Percentiles rank a stretch among this genome's conserved stretches.
Conservation (phyloP, 2,329 filamentous ascomycete species). For the Penicillium sclerotiorum region DNA sequence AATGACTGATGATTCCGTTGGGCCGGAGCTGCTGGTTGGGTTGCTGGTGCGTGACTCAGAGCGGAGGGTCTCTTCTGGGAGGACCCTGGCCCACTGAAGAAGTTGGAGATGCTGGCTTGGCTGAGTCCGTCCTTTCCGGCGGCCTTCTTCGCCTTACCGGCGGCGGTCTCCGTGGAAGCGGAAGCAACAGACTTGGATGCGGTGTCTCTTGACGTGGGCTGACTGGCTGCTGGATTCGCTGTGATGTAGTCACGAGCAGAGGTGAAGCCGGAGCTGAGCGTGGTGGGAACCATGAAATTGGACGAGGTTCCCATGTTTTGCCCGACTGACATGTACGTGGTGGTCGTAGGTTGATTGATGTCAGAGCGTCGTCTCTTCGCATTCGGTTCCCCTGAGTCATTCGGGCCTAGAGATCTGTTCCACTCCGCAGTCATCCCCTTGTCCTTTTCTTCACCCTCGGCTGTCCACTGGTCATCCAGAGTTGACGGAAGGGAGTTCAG, state of each 20-base stretch:
- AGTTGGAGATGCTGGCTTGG: slow-evolving; percentile 57
- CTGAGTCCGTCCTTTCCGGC: slow-evolving; percentile 42
- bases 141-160: slow-evolving; percentile 22
- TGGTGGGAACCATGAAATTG: slow-evolving; percentile 40
- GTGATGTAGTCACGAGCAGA: slow-evolving; percentile 60
- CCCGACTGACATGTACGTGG: slow-evolving; percentile 45
- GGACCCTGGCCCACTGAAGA: slow-evolving; percentile 45
- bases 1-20: slow-evolving; percentile 14
- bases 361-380: slow-evolving; percentile 34
- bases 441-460: slow-evolving; percentile 58
- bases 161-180: slow-evolving; percentile 2
- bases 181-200: slow-evolving; percentile 30
- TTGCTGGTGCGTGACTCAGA: slow-evolving; percentile 9
- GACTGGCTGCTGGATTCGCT: slow-evolving; percentile 34
- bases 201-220: slow-evolving; percentile 17
- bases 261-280: slow-evolving; percentile 60
- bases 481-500: slow-evolving; percentile 51
- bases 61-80: slow-evolving; percentile 17
- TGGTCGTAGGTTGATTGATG: slow-evolving; percentile 24
- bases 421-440: slow-evolving; percentile 39
- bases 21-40: slow-evolving; percentile 10
- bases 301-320: slow-evolving; percentile 64
- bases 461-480: slow-evolving; percentile 68
- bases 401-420: slow-evolving; percentile 31
- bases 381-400: slow-evolving; percentile 23